Percentiles rank a stretch among this genome's conserved stretches.
Evolutionary conservation across 1,139 yeast genomes (phyloP).

Genomic region (Candida tetrigidarum): DNA sequence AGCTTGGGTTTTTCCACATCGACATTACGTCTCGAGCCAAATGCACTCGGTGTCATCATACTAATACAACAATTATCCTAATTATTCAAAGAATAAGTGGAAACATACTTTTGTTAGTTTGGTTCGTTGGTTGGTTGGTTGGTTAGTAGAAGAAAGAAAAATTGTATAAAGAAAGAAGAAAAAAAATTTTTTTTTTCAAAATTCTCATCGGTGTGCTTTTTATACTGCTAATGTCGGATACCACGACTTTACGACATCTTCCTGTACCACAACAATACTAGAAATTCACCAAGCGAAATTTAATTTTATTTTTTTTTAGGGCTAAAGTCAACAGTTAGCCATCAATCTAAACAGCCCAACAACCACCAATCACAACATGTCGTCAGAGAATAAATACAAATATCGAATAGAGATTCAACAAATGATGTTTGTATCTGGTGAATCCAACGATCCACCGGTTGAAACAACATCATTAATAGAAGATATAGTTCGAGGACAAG

Average conservation of each 20-base stretch:
- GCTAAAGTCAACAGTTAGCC: not conserved
- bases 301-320: not conserved
- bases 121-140: too few species aligned
- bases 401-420: conserved; percentile 89
- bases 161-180: not conserved
- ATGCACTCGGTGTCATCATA: conserved; percentile 90
- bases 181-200: conserved; percentile 9
- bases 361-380: conserved; percentile 4
- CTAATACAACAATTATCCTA: conserved; percentile 7
- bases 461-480: conserved; percentile 92
- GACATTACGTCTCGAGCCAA: conserved; percentile 94
- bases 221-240: not conserved
- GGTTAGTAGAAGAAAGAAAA: conserved; percentile 4
- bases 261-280: not conserved
- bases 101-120: conserved; percentile 8
- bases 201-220: not conserved
- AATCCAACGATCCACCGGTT: conserved; percentile 90
- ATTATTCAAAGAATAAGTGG: not conserved
- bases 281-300: too few species aligned
- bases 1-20: conserved; percentile 95
- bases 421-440: conserved; percentile 99
- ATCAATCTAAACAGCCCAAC: not conserved
- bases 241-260: not conserved
- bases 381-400: conserved; percentile 58
- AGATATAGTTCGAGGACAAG: conserved; percentile 95